Percentiles rank a stretch among this genome's conserved stretches.
phyloP scores from a whole-genome alignment of 257 asterid species.

The Petunia axillaris region DNA sequence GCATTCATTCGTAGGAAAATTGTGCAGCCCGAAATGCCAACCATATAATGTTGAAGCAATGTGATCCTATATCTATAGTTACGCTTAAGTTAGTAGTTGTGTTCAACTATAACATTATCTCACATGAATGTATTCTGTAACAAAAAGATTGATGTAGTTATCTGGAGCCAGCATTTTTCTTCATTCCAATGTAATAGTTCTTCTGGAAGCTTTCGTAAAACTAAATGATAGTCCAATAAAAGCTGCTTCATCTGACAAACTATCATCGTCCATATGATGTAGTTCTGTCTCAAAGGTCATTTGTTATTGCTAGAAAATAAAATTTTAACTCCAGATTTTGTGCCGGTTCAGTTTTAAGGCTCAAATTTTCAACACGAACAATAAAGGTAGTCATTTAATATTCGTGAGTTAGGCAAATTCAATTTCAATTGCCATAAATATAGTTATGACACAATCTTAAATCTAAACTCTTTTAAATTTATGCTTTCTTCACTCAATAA shows the following conservation, averaged over 20 bases:
- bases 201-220: neutral
- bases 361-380: neutral
- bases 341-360: neutral
- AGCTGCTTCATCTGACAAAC: neutral
- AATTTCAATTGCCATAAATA: neutral
- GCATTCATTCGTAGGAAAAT: no score
- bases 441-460: neutral
- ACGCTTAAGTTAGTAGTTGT: no score
- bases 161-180: neutral
- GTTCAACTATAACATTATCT: neutral
- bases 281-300: neutral
- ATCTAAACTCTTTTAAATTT: neutral
- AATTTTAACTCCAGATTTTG: neutral
- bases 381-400: neutral
- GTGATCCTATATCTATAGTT: no score
- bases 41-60: no score
- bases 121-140: neutral
- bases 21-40: no score
- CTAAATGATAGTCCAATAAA: neutral
- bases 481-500: neutral
- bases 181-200: neutral
- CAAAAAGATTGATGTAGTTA: neutral
- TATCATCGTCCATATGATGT: neutral
- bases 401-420: neutral
- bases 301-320: neutral